Evolutionary conservation across 75 land plant species (phyloP).

Genomic region (Cupressus sempervirens): DNA sequence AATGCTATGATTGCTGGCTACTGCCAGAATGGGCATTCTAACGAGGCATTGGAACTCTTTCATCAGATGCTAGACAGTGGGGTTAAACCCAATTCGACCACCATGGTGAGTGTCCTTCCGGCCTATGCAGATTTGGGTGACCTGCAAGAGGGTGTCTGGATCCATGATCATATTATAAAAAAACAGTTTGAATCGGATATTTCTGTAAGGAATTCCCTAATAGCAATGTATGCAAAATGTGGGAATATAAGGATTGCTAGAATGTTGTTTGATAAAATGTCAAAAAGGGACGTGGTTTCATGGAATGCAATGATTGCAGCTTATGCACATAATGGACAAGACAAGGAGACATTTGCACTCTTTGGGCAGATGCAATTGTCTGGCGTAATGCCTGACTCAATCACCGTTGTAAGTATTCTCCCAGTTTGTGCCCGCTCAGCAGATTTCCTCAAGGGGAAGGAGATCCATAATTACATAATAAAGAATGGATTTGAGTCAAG

Average conservation of each 20-base stretch:
- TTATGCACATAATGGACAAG: constrained; percentile 15
- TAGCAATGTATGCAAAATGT: constrained; percentile 32
- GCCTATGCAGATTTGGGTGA: constrained; percentile 16
- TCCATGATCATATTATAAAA: constrained; percentile 9
- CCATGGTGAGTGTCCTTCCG: constrained; percentile 14
- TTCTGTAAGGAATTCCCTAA: constrained; percentile 19
- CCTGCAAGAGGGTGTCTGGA: constrained; percentile 13
- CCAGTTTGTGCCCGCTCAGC: constrained; percentile 33
- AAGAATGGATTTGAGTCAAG: constrained; percentile 19
- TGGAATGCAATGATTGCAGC: constrained; percentile 26
- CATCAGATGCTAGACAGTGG: constrained; percentile 7
- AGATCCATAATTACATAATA: constrained; percentile 22
- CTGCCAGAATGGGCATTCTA: constrained; percentile 11
- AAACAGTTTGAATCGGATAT: constrained; percentile 14
- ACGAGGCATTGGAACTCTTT: constrained; percentile 15
- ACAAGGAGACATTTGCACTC: constrained; percentile 16
- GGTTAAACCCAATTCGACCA: constrained; percentile 11
- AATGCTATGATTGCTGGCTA: constrained; percentile 24
- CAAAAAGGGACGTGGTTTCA: constrained; percentile 11
- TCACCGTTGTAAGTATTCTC: constrained; percentile 28
- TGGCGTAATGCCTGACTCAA: constrained; percentile 9
- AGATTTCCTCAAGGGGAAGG: constrained; percentile 16
- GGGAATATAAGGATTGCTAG: constrained; percentile 16
- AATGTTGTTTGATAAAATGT: constrained; percentile 14
- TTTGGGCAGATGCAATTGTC: constrained; percentile 13